Base-by-base conservation (phyloP, 441 rosid species). In the Gossypium gossypioides region DNA sequence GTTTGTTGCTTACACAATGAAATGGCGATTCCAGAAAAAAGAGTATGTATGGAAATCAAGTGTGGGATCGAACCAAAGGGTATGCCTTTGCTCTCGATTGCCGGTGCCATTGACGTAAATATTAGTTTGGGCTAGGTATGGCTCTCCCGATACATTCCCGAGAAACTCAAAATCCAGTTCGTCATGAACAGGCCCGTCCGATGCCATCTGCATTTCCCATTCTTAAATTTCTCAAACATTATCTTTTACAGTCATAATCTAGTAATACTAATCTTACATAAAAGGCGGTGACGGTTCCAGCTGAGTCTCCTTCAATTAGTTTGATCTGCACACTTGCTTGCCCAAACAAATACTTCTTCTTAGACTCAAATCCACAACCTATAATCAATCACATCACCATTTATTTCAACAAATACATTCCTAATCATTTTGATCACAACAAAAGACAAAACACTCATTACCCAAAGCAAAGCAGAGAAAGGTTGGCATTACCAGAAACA, bases 291-390 rank as follows among this genome's bases (percentile, higher is more conserved):
- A 67, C 58, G 18, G 42, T 67, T 67, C 71, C 71, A 48, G 71
- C 58, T 2, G 71, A 67, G 58, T 67, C 71, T 24, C 70, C 70
- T 46, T 48, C 56, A 15, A 67, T 67, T 27, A 67, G 58, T 50
- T 50, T 67, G 58, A 67, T 67, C 37, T 50, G 71, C 42, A 50
- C 71, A 16, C 71, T 67, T 15, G 58, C 58, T 67, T 67, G 71
- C 4, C 58, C 71, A 50, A 25, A 67, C 58, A 67, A n/a, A 25
- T 67, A 67, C 3, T 25, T 67, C 57, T 67, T 67, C 58, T 3
- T 48, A 15, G 71, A 67, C 58, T 67, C 71, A 48, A 67, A 67
- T 48, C 71, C 71, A 67, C 71, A 67, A 25, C 58, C 71, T 67
- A 13, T 4, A 67, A 22, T 15, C 24, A 48, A 58, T 25, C 63